Evolutionary conservation across 1,284 basidiomycete genomes (phyloP).

Genomic region (Ceratobasidium sp.): DNA sequence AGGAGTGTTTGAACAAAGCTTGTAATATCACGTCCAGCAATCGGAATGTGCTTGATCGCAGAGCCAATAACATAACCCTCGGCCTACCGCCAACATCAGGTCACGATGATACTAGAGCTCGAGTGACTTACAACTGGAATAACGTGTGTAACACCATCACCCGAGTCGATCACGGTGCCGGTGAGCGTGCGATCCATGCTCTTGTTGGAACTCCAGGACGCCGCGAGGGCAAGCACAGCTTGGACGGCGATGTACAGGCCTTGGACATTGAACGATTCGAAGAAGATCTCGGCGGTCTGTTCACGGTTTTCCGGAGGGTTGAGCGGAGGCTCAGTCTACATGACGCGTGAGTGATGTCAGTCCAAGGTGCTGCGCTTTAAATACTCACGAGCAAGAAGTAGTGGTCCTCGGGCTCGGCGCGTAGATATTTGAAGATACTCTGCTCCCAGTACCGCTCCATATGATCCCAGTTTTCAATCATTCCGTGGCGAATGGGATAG

Average conservation of each 20-base stretch:
- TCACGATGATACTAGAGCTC: neutral
- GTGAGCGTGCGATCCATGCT: slow-evolving; percentile 93
- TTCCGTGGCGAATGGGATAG: slow-evolving; percentile 96
- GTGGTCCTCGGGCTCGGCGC: slow-evolving; percentile 98
- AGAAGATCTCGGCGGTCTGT: slow-evolving; percentile 99
- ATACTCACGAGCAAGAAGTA: slow-evolving; percentile 90
- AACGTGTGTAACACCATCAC: slow-evolving; percentile 98
- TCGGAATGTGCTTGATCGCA: slow-evolving; percentile 98
- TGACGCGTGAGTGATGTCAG: slow-evolving; percentile 40
- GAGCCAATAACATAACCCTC: slow-evolving; percentile 99
- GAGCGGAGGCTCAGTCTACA: slow-evolving; percentile 94
- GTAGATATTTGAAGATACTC: slow-evolving; percentile 99
- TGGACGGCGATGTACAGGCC: slow-evolving; percentile 98
- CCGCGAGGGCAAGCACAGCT: slow-evolving; percentile 97
- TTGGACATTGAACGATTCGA: slow-evolving; percentile 98
- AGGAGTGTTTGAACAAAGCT: slow-evolving; percentile 97
- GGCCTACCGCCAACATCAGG: slow-evolving; percentile 53
- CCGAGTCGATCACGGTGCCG: slow-evolving; percentile 98
- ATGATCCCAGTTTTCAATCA: slow-evolving; percentile 99
- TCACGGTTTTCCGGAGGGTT: slow-evolving; percentile 99
- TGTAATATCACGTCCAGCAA: slow-evolving; percentile 96
- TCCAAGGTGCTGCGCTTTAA: slow-evolving; percentile 1
- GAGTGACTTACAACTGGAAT: slow-evolving; percentile 75
- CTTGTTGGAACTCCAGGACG: slow-evolving; percentile 94
- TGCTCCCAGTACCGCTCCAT: slow-evolving; percentile 99